These are phyloP conservation scores for Cinnamomum chago DNA, from an alignment of 164 flowering plant genomes.

Conservation along the genomic window DNA sequence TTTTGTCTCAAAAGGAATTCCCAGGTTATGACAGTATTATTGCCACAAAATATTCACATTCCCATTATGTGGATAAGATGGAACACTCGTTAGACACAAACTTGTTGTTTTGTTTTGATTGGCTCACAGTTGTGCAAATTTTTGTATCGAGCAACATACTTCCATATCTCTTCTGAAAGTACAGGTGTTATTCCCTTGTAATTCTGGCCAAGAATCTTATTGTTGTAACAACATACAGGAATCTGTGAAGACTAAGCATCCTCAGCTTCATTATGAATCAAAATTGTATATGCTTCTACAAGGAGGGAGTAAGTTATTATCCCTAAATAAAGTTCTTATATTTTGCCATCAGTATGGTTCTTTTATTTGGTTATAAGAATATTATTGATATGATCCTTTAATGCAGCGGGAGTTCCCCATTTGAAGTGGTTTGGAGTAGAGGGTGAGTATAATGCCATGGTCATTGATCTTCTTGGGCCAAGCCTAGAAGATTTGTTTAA, in stretches of 20 bases:
- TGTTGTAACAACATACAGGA: constrained; percentile 35
- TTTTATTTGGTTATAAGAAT: neutral
- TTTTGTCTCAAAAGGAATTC: neutral
- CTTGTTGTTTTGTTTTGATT: neutral
- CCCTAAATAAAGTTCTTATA: neutral
- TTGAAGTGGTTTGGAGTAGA: constrained; percentile 66
- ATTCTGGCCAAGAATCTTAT: neutral
- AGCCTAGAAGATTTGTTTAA: constrained; percentile 66
- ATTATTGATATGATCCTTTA: constrained; percentile 1
- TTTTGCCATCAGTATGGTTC: neutral
- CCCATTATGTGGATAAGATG: neutral
- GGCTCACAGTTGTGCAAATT: neutral
- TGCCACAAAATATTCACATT: too few relatives aligned
- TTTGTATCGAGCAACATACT: neutral
- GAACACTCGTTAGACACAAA: neutral
- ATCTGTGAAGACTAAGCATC: constrained; percentile 57
- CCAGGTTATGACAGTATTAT: neutral
- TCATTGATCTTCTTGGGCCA: constrained; percentile 65
- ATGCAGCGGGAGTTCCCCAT: constrained; percentile 59
- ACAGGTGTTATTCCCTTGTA: neutral
- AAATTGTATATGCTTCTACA: constrained; percentile 70
- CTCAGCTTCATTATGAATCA: constrained; percentile 75
- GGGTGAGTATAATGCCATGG: constrained; percentile 56
- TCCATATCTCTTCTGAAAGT: neutral
- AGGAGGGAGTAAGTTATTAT: constrained; percentile 59